A percentile compares a stretch with the other conserved stretches of the same genome.
Evolutionary conservation across 768 basidiomycete species (phyloP).

Genomic region (Calocybe indica): DNA sequence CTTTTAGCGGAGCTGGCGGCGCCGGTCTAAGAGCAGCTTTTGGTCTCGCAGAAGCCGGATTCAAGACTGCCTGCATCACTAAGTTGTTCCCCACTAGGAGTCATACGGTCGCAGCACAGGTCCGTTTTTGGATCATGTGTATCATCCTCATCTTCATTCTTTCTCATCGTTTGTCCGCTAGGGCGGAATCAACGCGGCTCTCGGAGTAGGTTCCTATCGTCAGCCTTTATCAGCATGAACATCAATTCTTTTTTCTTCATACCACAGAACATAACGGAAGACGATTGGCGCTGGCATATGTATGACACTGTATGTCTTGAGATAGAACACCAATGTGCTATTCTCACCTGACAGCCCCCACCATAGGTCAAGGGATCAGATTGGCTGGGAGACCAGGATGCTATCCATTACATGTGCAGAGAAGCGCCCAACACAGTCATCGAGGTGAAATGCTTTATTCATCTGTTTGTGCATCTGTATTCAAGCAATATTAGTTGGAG

Average conservation of each 20-base stretch:
- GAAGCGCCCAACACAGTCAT: slow-evolving; percentile 94
- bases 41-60: slow-evolving; percentile 95
- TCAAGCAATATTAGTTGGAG: slow-evolving; percentile 61
- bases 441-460: slow-evolving; percentile 46
- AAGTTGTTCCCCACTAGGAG: slow-evolving; percentile 98
- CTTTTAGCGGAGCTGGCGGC: slow-evolving; percentile 86
- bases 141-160: slow-evolving; percentile 1
- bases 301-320: slow-evolving; percentile 73
- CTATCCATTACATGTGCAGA: slow-evolving; percentile 99
- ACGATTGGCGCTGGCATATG: slow-evolving; percentile 99
- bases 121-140: slow-evolving; percentile 21
- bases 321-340: neutral
- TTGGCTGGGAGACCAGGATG: slow-evolving; percentile 99
- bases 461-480: neutral
- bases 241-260: slow-evolving; percentile 4
- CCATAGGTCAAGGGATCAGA: slow-evolving; percentile 94
- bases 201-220: slow-evolving; percentile 58
- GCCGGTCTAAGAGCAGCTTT: slow-evolving; percentile 98
- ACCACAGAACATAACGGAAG: slow-evolving; percentile 92
- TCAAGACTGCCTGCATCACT: slow-evolving; percentile 99
- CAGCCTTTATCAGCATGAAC: slow-evolving; percentile 5
- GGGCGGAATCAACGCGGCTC: slow-evolving; percentile 98
- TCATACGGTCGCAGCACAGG: slow-evolving; percentile 98
- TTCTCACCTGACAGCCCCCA: slow-evolving; percentile 8
- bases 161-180: slow-evolving; percentile 23